phyloP scores from a whole-genome alignment of 2,329 filamentous ascomycete genomes.

The Colletotrichum sp. region DNA sequence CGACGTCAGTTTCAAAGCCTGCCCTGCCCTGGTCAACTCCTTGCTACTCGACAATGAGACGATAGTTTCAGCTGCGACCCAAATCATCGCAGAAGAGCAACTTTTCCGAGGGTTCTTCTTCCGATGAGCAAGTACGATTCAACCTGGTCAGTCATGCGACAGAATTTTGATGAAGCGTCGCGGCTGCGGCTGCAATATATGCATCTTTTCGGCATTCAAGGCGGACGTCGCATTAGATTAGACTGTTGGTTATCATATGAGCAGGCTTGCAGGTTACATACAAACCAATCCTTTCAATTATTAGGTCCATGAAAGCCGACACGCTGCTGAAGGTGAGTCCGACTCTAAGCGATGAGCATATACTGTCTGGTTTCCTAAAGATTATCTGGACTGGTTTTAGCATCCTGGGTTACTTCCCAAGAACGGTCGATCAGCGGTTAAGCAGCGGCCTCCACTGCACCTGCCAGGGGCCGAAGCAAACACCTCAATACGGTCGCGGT shows the following conservation, averaged over 20 bases:
- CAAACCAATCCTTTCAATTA: no score
- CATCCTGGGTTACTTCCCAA: no score
- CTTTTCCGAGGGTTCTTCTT: background rate
- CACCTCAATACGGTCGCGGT: no score
- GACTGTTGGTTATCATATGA: no score
- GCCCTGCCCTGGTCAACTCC: background rate
- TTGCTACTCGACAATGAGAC: background rate
- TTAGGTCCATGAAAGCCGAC: no score
- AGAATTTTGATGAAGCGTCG: background rate
- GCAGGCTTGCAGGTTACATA: no score
- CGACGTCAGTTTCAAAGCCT: background rate
- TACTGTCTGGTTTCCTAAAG: background rate
- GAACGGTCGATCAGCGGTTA: no score
- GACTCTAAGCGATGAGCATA: background rate
- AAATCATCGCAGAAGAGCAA: background rate
- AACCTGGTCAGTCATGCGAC: accelerated
- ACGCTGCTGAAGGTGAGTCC: background rate
- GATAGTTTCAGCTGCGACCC: background rate
- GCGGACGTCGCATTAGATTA: no score
- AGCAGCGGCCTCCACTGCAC: no score
- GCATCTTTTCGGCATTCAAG: background rate
- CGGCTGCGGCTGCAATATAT: no score
- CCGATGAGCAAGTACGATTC: accelerated
- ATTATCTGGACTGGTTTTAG: no score
- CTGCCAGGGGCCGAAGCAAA: no score